Base-by-base conservation (phyloP, 345 rosid genomes). In the Geranium rotundifolium region DNA sequence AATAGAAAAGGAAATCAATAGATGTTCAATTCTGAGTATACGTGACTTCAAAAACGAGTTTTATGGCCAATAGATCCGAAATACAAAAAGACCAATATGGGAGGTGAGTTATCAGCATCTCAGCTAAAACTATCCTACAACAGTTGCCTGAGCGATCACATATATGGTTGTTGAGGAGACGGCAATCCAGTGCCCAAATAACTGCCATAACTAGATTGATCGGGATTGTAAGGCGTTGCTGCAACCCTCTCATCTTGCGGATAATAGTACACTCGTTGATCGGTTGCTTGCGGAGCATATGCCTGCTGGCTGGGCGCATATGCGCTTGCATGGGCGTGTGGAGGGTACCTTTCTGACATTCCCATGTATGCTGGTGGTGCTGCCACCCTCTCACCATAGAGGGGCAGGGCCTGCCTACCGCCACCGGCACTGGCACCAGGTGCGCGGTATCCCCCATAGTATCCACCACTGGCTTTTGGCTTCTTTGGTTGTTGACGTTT, bases 181-280 rank as follows among this genome's bases (percentile, higher is more conserved):
- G 70, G 82, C 69, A 69, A 66, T 50, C 74, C 79, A 29, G 63
- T 62, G 46, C 70, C 72, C 34, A 65, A 57, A 30, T 76, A 71
- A 58, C 63, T 55, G 10, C 75, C 62, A 27, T 78, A 80, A 49
- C 54, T 76, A 12, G 79, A 55, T 23, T 71, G 62, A 13, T 75
- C 61, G 19, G 79, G 66, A 67, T 65, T 67, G 52, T 72, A 70
- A 0, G 78, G 55, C 27, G 71, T 34, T 29, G 74, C 56, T 31
- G 72, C 15, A 66, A 63, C 54, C 41, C 73, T 66, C 1, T 71
- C 80, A 41, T 34, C 41, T 34, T 65, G 80, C 58, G 77, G 65
- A 56, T 76, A 71, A 68, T 74, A 73, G 65, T 73, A 78, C 37
- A 68, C 37, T 77, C 80, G 71, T 61, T 73, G 85, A 69, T 80